These are phyloP conservation scores for Trametes sp. DNA, from an alignment of 1,284 basidiomycete species.

Conservation along the genomic window DNA sequence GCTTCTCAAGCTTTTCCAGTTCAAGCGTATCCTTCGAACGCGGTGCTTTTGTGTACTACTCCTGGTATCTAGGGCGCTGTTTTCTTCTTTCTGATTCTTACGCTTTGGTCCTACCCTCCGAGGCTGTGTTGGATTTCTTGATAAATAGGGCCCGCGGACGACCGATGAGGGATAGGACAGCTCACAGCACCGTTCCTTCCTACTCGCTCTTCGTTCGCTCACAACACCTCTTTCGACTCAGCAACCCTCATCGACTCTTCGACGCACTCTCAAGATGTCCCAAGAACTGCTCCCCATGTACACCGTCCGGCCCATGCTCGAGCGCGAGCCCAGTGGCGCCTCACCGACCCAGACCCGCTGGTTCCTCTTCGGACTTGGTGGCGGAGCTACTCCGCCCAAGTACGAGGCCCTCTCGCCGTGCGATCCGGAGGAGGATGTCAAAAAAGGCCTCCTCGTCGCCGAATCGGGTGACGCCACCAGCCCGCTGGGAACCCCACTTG, in stretches of 20 bases:
- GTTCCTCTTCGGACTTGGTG: too few species aligned
- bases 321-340: too few species aligned
- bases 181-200: conserved; percentile 2
- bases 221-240: background rate
- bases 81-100: too few species aligned
- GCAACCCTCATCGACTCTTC: background rate
- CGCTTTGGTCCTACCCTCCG: too few species aligned
- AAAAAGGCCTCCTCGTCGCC: background rate
- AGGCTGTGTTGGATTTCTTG: too few species aligned
- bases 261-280: background rate
- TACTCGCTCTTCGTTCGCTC: background rate
- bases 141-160: too few species aligned
- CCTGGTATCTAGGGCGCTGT: too few species aligned
- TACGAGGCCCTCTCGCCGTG: background rate
- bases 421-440: background rate
- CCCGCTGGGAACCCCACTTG: background rate
- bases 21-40: too few species aligned
- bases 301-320: background rate
- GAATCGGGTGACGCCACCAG: background rate
- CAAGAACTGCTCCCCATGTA: conserved; percentile 3
- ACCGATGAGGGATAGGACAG: too few species aligned
- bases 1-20: too few species aligned
- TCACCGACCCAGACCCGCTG: too few species aligned
- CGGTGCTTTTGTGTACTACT: too few species aligned
- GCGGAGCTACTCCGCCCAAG: background rate